Evolutionary conservation across 192 early-diverging fungal genomes (phyloP).

Genomic region (Dissophora ornata): DNA sequence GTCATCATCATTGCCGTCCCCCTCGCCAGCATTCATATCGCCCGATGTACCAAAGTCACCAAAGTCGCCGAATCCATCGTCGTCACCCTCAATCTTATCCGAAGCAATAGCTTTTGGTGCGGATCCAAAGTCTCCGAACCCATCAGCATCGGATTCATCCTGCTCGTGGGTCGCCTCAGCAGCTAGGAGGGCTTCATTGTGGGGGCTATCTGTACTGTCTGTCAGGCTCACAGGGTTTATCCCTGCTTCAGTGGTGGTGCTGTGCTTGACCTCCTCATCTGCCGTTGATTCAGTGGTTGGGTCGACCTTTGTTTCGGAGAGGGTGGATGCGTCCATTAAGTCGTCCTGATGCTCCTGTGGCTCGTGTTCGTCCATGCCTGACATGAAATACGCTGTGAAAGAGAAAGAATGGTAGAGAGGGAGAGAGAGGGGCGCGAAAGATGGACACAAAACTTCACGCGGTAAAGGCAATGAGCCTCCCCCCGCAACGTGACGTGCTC

Average conservation of each 20-base stretch:
- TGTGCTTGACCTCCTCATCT: neutral
- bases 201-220: too few species aligned
- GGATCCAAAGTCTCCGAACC: conserved; percentile 34
- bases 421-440: neutral
- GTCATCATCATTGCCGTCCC: conserved; percentile 11
- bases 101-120: neutral
- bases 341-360: conserved; percentile 8
- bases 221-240: too few species aligned
- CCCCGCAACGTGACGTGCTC: too few species aligned
- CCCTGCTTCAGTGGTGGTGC: too few species aligned
- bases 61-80: conserved; percentile 29
- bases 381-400: conserved; percentile 1
- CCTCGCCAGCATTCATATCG: neutral
- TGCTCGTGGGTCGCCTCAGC: too few species aligned
- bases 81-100: neutral
- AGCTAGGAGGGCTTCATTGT: too few species aligned
- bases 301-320: neutral
- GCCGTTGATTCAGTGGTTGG: neutral
- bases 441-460: too few species aligned
- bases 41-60: conserved; percentile 24
- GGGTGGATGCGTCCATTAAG: too few species aligned
- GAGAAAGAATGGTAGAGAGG: conserved; percentile 3
- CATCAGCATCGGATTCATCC: conserved; percentile 8
- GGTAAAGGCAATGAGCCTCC: too few species aligned
- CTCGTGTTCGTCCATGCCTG: conserved; percentile 13